phyloP scores from a whole-genome alignment of 2,329 filamentous ascomycete genomes.

The Ophiocordyceps camponoti-floridani region DNA sequence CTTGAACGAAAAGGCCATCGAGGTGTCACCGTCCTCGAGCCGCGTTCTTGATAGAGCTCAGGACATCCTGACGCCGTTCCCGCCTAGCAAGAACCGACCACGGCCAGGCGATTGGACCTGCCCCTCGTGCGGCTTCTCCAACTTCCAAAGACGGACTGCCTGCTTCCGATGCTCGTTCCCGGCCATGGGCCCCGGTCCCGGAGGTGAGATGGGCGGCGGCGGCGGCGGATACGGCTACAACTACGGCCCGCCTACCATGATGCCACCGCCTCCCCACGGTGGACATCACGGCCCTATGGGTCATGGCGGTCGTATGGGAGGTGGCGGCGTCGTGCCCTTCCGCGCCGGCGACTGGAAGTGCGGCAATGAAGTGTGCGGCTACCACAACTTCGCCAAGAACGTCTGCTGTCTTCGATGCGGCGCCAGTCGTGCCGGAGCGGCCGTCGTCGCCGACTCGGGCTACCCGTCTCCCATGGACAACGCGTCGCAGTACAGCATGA shows the following conservation, averaged over 20 bases:
- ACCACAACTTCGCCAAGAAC: constrained; percentile 99
- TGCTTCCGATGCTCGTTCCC: constrained; percentile 99
- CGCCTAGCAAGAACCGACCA: constrained; percentile 94
- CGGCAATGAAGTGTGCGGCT: constrained; percentile 88
- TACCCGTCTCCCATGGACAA: constrained; percentile 85
- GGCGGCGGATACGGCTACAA: constrained; percentile 44
- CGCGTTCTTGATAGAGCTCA: constrained; percentile 88
- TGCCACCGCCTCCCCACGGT: constrained; percentile 62
- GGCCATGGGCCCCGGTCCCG: constrained; percentile 52
- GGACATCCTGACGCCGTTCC: constrained; percentile 92
- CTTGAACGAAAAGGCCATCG: constrained; percentile 95
- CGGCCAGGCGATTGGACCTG: constrained; percentile 98
- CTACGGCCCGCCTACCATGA: constrained; percentile 60
- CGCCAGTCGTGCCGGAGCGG: constrained; percentile 81
- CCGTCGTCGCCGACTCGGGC: constrained; percentile 83
- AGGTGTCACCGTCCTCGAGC: constrained; percentile 94
- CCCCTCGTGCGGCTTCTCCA: constrained; percentile 95
- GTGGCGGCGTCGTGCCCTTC: constrained; percentile 83
- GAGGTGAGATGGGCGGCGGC: constrained; percentile 42
- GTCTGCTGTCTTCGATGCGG: constrained; percentile 94
- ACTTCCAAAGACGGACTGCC: constrained; percentile 95
- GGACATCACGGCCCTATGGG: constrained; percentile 39
- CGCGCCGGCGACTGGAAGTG: constrained; percentile 98
- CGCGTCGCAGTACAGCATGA: constrained; percentile 68
- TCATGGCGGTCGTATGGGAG: constrained; percentile 54